phyloP scores from a whole-genome alignment of 2,329 filamentous ascomycete species.

The Emergomyces africanus region DNA sequence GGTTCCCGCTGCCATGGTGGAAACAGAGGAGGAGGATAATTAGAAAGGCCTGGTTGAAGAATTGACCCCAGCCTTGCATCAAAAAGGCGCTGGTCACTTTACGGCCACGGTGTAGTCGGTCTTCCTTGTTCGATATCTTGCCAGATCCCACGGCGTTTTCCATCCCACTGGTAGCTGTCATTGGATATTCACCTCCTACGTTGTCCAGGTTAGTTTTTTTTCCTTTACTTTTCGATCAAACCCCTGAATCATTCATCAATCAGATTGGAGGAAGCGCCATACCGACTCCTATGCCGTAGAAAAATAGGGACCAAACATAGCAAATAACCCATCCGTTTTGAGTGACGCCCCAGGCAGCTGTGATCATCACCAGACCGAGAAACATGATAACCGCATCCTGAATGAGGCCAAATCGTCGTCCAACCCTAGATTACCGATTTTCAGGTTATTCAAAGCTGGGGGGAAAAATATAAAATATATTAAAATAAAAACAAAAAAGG shows the following conservation, averaged over 20 bases:
- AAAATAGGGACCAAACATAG: conserved; percentile 89
- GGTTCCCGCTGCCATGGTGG: conserved; percentile 62
- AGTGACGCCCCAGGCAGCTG: conserved; percentile 74
- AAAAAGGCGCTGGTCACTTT: conserved; percentile 93
- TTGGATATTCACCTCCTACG: conserved; percentile 83
- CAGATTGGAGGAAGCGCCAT: conserved; percentile 11
- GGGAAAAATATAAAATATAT: conserved; percentile 12
- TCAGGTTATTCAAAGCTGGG: not conserved
- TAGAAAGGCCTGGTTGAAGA: conserved; percentile 81
- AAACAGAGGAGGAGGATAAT: conserved; percentile 81
- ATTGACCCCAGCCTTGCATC: conserved; percentile 98
- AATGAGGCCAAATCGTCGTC: conserved; percentile 88
- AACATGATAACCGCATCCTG: conserved; percentile 96
- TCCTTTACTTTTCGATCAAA: no score
- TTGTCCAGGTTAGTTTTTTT: not conserved
- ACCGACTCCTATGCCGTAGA: conserved; percentile 57
- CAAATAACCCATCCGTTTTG: conserved; percentile 94
- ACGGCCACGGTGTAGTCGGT: conserved; percentile 87
- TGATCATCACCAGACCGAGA: conserved; percentile 80
- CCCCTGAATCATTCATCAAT: not conserved
- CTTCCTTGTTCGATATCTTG: conserved; percentile 77
- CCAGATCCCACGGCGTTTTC: conserved; percentile 79
- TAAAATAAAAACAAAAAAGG: not conserved
- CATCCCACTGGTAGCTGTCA: conserved; percentile 92
- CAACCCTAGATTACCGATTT: conserved; percentile 45